These are phyloP conservation scores for Penicillium concentricum DNA, from an alignment of 2,329 filamentous ascomycete genomes.

Conservation along the genomic window DNA sequence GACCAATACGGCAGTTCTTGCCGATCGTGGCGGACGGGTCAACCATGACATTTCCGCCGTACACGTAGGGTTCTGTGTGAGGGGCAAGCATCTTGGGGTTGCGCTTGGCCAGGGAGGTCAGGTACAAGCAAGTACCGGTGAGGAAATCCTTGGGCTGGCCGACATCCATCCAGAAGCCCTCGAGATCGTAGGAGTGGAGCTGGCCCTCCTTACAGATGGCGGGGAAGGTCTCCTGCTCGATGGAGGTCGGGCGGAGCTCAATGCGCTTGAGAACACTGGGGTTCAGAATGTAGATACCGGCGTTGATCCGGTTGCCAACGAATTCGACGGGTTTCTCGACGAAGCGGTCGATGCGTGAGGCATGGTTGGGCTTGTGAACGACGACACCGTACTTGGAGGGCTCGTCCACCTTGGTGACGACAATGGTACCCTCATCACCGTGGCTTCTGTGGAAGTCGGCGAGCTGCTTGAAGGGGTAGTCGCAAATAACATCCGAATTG, in stretches of 20 bases:
- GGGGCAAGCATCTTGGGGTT: constrained; percentile 79
- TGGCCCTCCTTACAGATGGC: constrained; percentile 85
- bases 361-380: constrained; percentile 90
- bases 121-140: constrained; percentile 91
- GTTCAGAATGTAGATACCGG: constrained; percentile 97
- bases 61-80: constrained; percentile 72
- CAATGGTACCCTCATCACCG: constrained; percentile 94
- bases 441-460: constrained; percentile 89
- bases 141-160: constrained; percentile 99
- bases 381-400: constrained; percentile 98
- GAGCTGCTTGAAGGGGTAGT: constrained; percentile 90
- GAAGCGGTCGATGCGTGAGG: constrained; percentile 93
- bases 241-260: constrained; percentile 92
- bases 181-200: constrained; percentile 92
- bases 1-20: constrained; percentile 96
- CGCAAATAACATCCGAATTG: constrained; percentile 97
- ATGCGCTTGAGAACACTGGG: constrained; percentile 86
- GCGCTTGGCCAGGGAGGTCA: constrained; percentile 88
- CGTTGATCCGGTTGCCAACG: constrained; percentile 97
- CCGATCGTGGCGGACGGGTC: constrained; percentile 94
- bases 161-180: constrained; percentile 99
- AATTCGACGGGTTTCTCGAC: constrained; percentile 99
- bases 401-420: constrained; percentile 98
- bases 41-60: constrained; percentile 94
- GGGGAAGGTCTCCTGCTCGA: constrained; percentile 98